phyloP scores from a whole-genome alignment of 306 rosid genomes.

The Prunus salicina region DNA sequence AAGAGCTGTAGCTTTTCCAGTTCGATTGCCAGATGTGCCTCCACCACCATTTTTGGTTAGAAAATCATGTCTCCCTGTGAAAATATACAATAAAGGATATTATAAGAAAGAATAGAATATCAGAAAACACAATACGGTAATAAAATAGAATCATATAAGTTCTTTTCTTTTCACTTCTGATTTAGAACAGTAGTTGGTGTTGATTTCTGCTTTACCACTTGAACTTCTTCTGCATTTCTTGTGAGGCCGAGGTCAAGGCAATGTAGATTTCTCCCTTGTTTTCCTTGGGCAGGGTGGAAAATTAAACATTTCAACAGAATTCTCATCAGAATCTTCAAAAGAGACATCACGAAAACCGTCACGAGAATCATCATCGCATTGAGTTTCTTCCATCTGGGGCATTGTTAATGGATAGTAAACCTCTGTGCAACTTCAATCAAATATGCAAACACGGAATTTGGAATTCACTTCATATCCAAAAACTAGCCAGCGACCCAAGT shows the following conservation, averaged over 20 bases:
- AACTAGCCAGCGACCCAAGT: not conserved
- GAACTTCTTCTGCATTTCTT: constrained; percentile 1
- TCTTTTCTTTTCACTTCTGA: too few species aligned
- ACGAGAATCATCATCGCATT: not conserved
- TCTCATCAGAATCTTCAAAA: not conserved
- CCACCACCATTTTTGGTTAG: too few species aligned
- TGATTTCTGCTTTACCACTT: not conserved
- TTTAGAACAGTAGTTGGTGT: too few species aligned
- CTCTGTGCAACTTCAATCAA: constrained; percentile 21
- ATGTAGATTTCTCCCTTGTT: not conserved
- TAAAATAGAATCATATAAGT: too few species aligned
- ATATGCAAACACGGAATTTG: constrained; percentile 21
- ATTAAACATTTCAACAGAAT: not conserved
- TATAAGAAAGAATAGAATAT: too few species aligned
- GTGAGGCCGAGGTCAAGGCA: not conserved
- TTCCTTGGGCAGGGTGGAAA: not conserved
- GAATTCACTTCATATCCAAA: constrained; percentile 27
- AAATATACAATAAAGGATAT: too few species aligned
- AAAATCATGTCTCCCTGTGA: too few species aligned
- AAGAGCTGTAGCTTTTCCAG: too few species aligned
- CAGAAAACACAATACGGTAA: too few species aligned
- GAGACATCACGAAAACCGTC: too few species aligned
- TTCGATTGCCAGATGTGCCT: too few species aligned
- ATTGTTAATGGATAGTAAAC: constrained; percentile 24
- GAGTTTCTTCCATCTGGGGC: not conserved